Base-by-base conservation (phyloP, 2,329 filamentous ascomycete genomes). In the Fonsecaea multimorphosa region DNA sequence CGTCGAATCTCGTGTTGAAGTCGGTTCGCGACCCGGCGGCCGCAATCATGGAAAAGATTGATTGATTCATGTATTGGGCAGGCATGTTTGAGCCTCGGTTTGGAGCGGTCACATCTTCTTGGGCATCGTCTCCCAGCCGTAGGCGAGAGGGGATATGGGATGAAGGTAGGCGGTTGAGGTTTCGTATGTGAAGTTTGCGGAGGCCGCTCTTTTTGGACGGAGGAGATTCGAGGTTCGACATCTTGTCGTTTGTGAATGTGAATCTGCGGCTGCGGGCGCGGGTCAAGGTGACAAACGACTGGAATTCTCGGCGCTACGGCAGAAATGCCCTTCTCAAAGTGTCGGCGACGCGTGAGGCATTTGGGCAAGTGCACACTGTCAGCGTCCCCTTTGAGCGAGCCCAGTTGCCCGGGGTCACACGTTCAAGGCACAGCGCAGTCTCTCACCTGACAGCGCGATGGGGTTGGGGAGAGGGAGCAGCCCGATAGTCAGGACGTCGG, bases 11-110 rank as follows among this genome's bases (percentile, higher is more conserved):
- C 65, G 91, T 86, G 76, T 91, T 89, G 74, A 96, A 93, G 78
- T 96, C 90, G 58, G 91, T 89, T 65, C 87, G 88, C 32, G 92
- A 93, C 6, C 93, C 92, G 40, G 92, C 92, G 16, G 92, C 92
- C 6, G 93, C 91, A 71, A 98, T 93, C 79, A 98, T 87, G 61
- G 92, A 93, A 77, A 97, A 96, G 62, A 98, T 89, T 70, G 92
- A 96, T 82, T 97, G 93, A 78, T 97, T 95, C 88, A 96, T 92
- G 74, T 93, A 92, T 67, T 83, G 79, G 55, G 81, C 75, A 59
- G 79, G 76, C n/a, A 77, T 77, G 14, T 71, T 72, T 59, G 69
- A 69, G 46, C 72, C 74, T 36, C 70, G 73, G n/a, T 81, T 83
- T 1, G 85, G 82, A 58, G 85, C 85, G 14, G 85, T 86, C 66